Evolutionary conservation across 1,284 basidiomycete genomes (phyloP).

Genomic region (Ganoderma sp.): DNA sequence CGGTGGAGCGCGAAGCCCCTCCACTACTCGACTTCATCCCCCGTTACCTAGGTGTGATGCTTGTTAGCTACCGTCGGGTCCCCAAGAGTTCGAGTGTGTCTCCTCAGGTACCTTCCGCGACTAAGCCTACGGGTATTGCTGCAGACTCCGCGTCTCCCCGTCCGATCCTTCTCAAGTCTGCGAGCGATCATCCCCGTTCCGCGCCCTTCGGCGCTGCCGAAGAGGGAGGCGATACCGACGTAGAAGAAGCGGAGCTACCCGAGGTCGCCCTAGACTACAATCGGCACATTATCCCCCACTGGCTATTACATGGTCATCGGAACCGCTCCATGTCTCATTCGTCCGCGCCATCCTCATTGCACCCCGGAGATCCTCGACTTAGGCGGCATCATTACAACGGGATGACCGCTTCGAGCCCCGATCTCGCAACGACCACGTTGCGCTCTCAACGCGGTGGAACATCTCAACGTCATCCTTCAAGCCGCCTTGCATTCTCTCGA

Average conservation of each 20-base stretch:
- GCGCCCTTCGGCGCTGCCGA: constrained; percentile 23
- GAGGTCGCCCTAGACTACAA: constrained; percentile 94
- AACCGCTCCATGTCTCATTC: constrained; percentile 62
- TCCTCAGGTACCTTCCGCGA: constrained; percentile 23
- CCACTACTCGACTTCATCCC: constrained; percentile 93
- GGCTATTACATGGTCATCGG: constrained; percentile 72
- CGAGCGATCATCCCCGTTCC: constrained; percentile 39
- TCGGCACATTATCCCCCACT: constrained; percentile 94
- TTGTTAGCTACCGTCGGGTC: constrained; percentile 91
- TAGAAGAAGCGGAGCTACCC: constrained; percentile 78
- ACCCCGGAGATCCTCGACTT: constrained; percentile 33
- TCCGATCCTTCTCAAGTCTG: constrained; percentile 45
- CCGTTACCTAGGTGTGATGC: constrained; percentile 96
- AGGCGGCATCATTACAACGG: constrained; percentile 50
- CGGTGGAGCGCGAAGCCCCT: constrained; percentile 92
- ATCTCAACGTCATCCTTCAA: constrained; percentile 22
- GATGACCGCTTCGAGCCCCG: constrained; percentile 69
- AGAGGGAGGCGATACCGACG: constrained; percentile 51
- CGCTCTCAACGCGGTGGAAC: constrained; percentile 25
- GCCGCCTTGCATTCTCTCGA: constrained; percentile 26
- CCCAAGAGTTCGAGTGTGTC: constrained; percentile 44
- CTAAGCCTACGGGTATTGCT: constrained; percentile 17
- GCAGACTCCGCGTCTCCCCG: constrained; percentile 21
- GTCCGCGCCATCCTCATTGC: constrained; percentile 30
- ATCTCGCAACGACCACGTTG: constrained; percentile 48